Percentiles rank a stretch among this genome's conserved stretches.
Evolutionary conservation across 2,329 filamentous ascomycete genomes (phyloP).

Genomic region (Coniella vitis): DNA sequence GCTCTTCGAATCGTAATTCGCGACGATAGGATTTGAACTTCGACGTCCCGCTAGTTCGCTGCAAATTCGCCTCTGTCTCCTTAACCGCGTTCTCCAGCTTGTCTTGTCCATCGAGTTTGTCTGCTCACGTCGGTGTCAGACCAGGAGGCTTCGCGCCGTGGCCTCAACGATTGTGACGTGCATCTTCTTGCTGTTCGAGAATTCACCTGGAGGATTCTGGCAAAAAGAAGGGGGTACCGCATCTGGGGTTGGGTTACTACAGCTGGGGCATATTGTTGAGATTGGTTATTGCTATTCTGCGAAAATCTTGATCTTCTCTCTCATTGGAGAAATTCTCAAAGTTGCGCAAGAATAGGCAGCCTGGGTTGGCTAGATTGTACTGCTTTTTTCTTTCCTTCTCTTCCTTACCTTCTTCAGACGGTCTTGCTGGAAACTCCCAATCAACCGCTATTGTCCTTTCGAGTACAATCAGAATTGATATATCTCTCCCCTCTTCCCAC

Average conservation of each 20-base stretch:
- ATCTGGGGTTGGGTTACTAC: slow-evolving; percentile 9
- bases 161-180: slow-evolving; percentile 5
- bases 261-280: slow-evolving; percentile 13
- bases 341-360: slow-evolving; percentile 18
- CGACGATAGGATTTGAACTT: too few relatives aligned
- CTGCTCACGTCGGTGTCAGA: neutral
- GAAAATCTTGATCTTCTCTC: slow-evolving; percentile 17
- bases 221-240: slow-evolving; percentile 14
- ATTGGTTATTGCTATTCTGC: slow-evolving; percentile 20
- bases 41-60: too few relatives aligned
- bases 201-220: slow-evolving; percentile 15
- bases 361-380: slow-evolving; percentile 27
- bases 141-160: neutral
- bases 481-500: slow-evolving; percentile 30
- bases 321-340: slow-evolving; percentile 3
- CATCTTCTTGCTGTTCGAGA: slow-evolving; percentile 11
- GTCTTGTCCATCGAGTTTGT: neutral
- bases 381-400: slow-evolving; percentile 23
- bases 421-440: slow-evolving; percentile 24
- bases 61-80: too few relatives aligned
- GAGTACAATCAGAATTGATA: slow-evolving; percentile 50
- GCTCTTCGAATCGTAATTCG: too few relatives aligned
- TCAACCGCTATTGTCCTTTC: slow-evolving; percentile 25
- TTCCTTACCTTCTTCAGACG: slow-evolving; percentile 24
- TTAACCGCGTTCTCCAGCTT: neutral